These are phyloP conservation scores for Rubus idaeus DNA, from an alignment of 306 rosid genomes.

Conservation along the genomic window DNA sequence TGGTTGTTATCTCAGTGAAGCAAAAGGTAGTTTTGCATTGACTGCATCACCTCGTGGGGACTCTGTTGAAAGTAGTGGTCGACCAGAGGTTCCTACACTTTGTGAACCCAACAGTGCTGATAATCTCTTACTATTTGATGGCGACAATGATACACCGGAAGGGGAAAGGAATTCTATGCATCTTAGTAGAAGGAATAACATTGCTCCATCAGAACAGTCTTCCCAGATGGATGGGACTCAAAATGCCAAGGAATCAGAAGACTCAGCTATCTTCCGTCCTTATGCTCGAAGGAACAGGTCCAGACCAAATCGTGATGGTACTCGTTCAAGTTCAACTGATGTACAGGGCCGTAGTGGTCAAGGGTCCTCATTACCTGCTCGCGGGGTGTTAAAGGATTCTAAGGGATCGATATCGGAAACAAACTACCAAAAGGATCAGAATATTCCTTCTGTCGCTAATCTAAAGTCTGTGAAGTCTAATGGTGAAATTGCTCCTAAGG, in stretches of 20 bases:
- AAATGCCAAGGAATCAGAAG: constrained; percentile 88
- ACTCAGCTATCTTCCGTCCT: constrained; percentile 88
- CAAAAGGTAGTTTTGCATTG: constrained; percentile 95
- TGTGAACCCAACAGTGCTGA: constrained; percentile 97
- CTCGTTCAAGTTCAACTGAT: constrained; percentile 47
- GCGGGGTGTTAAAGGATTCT: constrained; percentile 57
- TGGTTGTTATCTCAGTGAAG: constrained; percentile 63
- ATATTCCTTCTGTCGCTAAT: constrained; percentile 52
- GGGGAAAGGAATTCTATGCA: constrained; percentile 60
- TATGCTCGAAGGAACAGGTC: constrained; percentile 97
- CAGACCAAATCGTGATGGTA: constrained; percentile 74
- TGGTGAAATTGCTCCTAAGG: constrained; percentile 51
- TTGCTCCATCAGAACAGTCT: constrained; percentile 82
- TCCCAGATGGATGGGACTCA: constrained; percentile 80
- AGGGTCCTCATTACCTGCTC: constrained; percentile 39
- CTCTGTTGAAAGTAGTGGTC: constrained; percentile 96
- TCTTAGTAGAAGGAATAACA: constrained; percentile 53
- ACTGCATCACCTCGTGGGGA: constrained; percentile 98
- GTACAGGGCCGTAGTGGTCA: constrained; percentile 35
- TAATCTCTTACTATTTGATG: constrained; percentile 85
- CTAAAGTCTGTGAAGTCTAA: constrained; percentile 61
- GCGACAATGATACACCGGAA: constrained; percentile 66
- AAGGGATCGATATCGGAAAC: constrained; percentile 54
- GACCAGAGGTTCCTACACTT: constrained; percentile 74
- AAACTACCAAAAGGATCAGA: constrained; percentile 58